Evolutionary conservation across 805 yeast genomes (phyloP).

Genomic region (Kazachstania bromeliacearum): DNA sequence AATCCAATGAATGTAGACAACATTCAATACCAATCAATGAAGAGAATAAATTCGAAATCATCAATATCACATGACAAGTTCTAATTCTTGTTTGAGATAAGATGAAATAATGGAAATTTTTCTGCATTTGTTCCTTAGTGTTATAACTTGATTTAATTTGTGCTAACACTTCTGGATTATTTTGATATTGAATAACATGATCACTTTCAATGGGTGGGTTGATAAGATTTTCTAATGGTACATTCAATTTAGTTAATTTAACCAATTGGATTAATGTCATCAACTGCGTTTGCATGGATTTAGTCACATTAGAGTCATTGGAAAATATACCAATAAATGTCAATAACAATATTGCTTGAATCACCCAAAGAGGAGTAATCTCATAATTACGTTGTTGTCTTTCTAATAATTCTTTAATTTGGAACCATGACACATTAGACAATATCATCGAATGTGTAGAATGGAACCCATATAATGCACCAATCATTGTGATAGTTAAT

Average conservation of each 20-base stretch:
- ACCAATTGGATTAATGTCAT: constrained; percentile 72
- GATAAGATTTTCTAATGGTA: constrained; percentile 41
- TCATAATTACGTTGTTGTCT: constrained; percentile 34
- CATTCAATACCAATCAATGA: constrained; percentile 36
- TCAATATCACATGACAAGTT: constrained; percentile 57
- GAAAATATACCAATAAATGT: constrained; percentile 81
- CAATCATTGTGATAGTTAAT: constrained; percentile 76
- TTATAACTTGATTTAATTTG: constrained; percentile 21
- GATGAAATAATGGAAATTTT: constrained; percentile 44
- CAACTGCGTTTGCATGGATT: constrained; percentile 69
- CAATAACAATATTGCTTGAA: constrained; percentile 73
- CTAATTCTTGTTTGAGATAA: constrained; percentile 69
- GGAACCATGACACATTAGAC: constrained; percentile 59
- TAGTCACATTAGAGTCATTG: constrained; percentile 53
- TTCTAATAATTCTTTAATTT: constrained; percentile 62
- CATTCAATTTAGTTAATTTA: constrained; percentile 62
- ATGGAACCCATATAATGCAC: constrained; percentile 78
- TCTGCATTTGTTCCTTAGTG: constrained; percentile 24
- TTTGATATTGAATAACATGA: constrained; percentile 36
- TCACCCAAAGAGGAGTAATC: constrained; percentile 75
- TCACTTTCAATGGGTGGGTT: constrained; percentile 35
- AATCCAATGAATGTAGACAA: constrained; percentile 37
- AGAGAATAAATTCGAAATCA: constrained; percentile 49
- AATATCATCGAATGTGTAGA: constrained; percentile 63
- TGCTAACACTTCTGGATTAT: constrained; percentile 38